A percentile compares a stretch with the other conserved stretches of the same genome.
These are phyloP conservation scores for Musa troglodytarum DNA, from an alignment of 176 grass and related monocot species.

Conservation along the genomic window DNA sequence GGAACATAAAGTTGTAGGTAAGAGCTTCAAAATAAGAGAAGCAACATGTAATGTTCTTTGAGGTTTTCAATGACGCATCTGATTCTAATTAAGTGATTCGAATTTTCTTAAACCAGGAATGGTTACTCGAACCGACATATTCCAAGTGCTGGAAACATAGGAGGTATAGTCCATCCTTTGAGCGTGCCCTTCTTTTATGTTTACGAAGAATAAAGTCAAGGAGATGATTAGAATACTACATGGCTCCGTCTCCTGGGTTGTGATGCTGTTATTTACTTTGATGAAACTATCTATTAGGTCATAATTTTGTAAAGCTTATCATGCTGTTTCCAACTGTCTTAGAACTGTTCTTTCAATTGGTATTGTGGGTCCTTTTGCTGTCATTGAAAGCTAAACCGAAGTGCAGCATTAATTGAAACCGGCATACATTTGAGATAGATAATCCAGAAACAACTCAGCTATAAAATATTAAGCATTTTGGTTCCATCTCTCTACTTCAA, in stretches of 20 bases:
- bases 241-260: no score
- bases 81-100: neutral
- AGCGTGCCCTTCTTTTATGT: neutral
- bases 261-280: neutral
- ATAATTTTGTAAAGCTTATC: neutral
- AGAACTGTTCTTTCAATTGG: neutral
- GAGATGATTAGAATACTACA: neutral
- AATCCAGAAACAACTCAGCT: neutral
- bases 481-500: neutral
- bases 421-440: neutral
- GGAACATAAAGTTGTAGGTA: slow-evolving; percentile 50
- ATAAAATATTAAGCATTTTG: neutral
- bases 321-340: neutral
- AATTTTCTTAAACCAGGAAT: slow-evolving; percentile 29
- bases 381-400: neutral
- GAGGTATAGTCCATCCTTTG: slow-evolving; percentile 6
- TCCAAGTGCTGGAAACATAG: slow-evolving; percentile 35
- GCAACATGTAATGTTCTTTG: neutral
- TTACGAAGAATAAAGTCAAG: neutral
- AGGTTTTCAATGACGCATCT: neutral
- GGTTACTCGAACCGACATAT: slow-evolving; percentile 41
- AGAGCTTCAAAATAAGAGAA: neutral
- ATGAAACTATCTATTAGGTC: neutral
- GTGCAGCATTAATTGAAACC: neutral
- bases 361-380: neutral